phyloP scores from a whole-genome alignment of 2,329 filamentous ascomycete genomes.

The Microsporum audouinii region DNA sequence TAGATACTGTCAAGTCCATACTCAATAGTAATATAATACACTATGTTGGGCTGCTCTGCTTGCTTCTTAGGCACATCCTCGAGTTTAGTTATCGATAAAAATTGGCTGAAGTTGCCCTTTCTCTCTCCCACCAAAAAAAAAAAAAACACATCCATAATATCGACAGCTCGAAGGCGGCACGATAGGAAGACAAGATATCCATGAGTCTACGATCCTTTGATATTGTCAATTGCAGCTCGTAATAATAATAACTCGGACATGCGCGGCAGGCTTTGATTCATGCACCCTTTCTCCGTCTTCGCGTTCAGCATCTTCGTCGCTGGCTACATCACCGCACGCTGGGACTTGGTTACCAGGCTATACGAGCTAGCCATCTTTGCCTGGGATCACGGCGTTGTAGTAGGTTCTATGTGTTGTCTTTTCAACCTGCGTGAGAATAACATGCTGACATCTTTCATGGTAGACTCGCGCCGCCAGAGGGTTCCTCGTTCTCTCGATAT shows the following conservation, averaged over 20 bases:
- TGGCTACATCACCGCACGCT: conserved; percentile 97
- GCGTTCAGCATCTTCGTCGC: conserved; percentile 98
- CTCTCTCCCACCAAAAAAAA: not conserved
- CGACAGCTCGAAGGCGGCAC: not conserved
- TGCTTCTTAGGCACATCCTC: not conserved
- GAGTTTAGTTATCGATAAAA: not conserved
- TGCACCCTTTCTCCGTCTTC: conserved; percentile 96
- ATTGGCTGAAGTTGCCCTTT: not conserved
- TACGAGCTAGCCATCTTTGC: conserved; percentile 97
- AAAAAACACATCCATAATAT: not conserved
- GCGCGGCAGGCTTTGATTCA: conserved; percentile 38
- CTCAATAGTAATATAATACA: too few species aligned
- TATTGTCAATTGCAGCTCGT: not conserved
- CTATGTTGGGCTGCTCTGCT: not conserved
- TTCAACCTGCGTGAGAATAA: not conserved
- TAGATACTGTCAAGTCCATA: too few species aligned
- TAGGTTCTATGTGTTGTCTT: conserved; percentile 28
- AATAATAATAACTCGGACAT: conserved; percentile 18
- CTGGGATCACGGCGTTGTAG: conserved; percentile 96
- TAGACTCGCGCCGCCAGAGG: conserved; percentile 78
- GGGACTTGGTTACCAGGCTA: conserved; percentile 91
- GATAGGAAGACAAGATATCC: not conserved
- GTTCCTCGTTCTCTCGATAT: conserved; percentile 66
- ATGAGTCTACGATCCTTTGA: not conserved
- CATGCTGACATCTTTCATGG: not conserved